A percentile compares a stretch with the other conserved stretches of the same genome.
phyloP scores from a whole-genome alignment of 2,329 filamentous ascomycete species.

The Colletotrichum paranaense region DNA sequence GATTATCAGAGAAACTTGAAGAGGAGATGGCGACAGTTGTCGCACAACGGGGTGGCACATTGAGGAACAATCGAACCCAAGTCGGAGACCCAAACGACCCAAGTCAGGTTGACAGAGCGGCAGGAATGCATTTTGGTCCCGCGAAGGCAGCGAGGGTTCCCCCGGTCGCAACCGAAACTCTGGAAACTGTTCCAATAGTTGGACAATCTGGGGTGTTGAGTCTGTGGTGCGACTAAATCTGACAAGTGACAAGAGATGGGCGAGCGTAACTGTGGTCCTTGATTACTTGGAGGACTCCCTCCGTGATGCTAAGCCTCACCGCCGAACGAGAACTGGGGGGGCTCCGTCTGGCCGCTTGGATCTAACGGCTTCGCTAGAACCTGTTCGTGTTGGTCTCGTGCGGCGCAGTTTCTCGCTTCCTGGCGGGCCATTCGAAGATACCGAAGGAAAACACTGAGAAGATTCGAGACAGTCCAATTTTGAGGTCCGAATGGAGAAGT shows the following conservation, averaged over 20 bases:
- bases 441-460: not conserved
- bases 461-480: not conserved
- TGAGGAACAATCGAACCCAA: not conserved
- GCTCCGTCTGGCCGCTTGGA: not conserved
- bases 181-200: not conserved
- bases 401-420: not conserved
- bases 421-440: not conserved
- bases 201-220: conserved; percentile 9
- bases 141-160: conserved; percentile 1
- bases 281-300: not conserved
- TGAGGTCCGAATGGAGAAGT: not conserved
- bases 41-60: not conserved
- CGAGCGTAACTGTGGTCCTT: not conserved
- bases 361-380: not conserved
- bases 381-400: not conserved
- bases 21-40: not conserved
- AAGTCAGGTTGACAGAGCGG: not conserved
- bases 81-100: not conserved
- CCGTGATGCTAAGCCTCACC: not conserved
- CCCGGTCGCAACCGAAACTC: not conserved
- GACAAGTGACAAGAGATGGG: not conserved
- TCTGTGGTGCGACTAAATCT: conserved; percentile 19
- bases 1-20: not conserved
- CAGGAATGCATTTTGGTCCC: not conserved
- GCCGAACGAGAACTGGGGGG: not conserved